phyloP scores from a whole-genome alignment of 2,329 filamentous ascomycete species.

The Aspergillus eucalypticola region DNA sequence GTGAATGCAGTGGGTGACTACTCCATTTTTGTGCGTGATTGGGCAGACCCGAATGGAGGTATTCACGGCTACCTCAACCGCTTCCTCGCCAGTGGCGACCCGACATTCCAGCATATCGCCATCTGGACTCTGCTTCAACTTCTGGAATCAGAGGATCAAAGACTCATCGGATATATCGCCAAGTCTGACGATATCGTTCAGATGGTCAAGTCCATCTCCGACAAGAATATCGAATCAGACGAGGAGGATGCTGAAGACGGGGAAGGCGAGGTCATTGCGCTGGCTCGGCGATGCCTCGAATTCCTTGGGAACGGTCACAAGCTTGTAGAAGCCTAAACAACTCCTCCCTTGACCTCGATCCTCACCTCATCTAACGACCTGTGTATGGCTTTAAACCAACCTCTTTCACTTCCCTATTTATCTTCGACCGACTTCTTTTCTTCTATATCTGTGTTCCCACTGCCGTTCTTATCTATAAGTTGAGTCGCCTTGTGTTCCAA shows the following conservation, averaged over 20 bases:
- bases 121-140: conserved; percentile 97
- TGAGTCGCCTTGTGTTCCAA: conserved; percentile 11
- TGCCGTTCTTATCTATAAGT: conserved; percentile 10
- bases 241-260: conserved; percentile 86
- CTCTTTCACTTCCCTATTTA: conserved; percentile 16
- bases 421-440: conserved; percentile 13
- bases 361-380: background rate
- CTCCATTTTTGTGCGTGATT: conserved; percentile 91
- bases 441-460: conserved; percentile 11
- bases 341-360: background rate
- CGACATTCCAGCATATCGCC: conserved; percentile 98
- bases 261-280: conserved; percentile 86
- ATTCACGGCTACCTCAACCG: conserved; percentile 93
- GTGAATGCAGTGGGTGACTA: conserved; percentile 79
- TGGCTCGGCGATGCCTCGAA: conserved; percentile 88
- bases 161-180: conserved; percentile 82
- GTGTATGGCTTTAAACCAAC: conserved; percentile 12
- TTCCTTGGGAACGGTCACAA: conserved; percentile 77
- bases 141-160: conserved; percentile 90
- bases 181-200: conserved; percentile 88
- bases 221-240: conserved; percentile 83
- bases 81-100: conserved; percentile 90
- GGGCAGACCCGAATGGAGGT: conserved; percentile 87
- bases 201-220: conserved; percentile 88
- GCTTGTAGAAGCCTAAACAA: conserved; percentile 71